Base-by-base conservation (phyloP, 2,329 filamentous ascomycete species). In the Nemania serpens region DNA sequence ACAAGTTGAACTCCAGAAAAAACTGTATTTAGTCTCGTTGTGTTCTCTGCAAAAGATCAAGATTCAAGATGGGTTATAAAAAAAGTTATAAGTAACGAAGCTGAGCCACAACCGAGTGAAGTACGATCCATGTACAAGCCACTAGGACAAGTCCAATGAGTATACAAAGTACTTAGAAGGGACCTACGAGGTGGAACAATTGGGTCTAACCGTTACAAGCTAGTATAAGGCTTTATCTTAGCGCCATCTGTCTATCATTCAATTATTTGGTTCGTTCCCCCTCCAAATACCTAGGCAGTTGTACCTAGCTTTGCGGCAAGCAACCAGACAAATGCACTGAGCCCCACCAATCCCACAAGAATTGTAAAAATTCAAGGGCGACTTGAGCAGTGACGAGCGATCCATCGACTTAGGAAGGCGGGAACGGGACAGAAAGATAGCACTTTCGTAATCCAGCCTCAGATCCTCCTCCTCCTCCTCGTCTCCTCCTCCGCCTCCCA, bases 321-420 rank as follows among this genome's bases (percentile, higher is more conserved):
- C 50, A 43, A 42, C n/a, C 46, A 52, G 49, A 22, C 33, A 51
- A 57, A 49, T 52, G 47, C 41, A 51, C 58, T 50, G 37, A 63
- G 66, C 66, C 64, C 66, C 66, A 66, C 64, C 64, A 66, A 66
- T 68, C 66, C 66, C 66, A 68, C 66, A 68, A 68, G 46, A 66
- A 66, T 68, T 68, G 57, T 63, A 42, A 68, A 68, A 68, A 66
- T 62, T 66, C 64, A 63, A 50, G 64, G 66, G 42, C 20, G 7
- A 48, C 43, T 41, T 18, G 52, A 49, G 52, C 33, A 58, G 49
- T 47, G 50, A 56, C 63, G 55, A 66, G 47, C 49, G 54, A 57
- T 47, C 52, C 47, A 50, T 61, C 39, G 22, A 63, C 33, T 54
- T 54, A 55, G 37, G 52, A 54, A 49, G 50, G 58, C 54, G 36